Base-by-base conservation (phyloP, 768 basidiomycete species). In the Russula earlei region DNA sequence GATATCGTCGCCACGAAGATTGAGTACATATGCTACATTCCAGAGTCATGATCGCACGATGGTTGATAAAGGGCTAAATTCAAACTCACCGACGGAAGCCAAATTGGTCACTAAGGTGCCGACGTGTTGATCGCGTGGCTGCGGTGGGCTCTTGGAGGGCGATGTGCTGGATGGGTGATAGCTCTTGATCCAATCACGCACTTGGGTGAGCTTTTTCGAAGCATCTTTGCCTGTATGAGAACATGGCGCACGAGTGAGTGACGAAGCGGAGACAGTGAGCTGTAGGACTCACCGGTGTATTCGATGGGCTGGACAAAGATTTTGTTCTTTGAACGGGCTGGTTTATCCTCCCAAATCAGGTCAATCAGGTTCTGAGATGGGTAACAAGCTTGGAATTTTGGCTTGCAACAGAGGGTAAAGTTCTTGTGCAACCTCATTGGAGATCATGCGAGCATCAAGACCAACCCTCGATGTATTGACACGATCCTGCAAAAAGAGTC, bases 1-100 rank as follows among this genome's bases (percentile, higher is more conserved):
- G 45, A 97, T 84, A 64, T 97, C 94, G 3, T 81, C 78, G 34
- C 93, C 94, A 47, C 95, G 85, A 52, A 94, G 72, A 66, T 98
- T 98, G 33, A 97, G 74, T 2, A 88, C 64, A 74, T 91, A 96
- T 0, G 95, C 95, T 81, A 71, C 29, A 22, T 14, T 31, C 43
- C 31, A 15, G 14, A 2, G 42, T 31, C 54, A 31, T 63, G 46
- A 67, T 46, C 43, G 33, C 20, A 24, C 24, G 2, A 14, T 36
- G 15, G 24, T 38, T 37, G 31, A 34, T 47, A 4, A 15, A 8
- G 22, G 14, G 17, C 38, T 10, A 41, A 29, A 7, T 7, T 10
- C 3, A 9, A 50, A 69, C 80, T 54, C 61, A 85, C 85, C 85
- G 24, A 89, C 86, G 43, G 78, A 80, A 12, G 88, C 72, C 38